These are phyloP conservation scores for Poronia punctata DNA, from an alignment of 495 filamentous ascomycete genomes.

Conservation along the genomic window DNA sequence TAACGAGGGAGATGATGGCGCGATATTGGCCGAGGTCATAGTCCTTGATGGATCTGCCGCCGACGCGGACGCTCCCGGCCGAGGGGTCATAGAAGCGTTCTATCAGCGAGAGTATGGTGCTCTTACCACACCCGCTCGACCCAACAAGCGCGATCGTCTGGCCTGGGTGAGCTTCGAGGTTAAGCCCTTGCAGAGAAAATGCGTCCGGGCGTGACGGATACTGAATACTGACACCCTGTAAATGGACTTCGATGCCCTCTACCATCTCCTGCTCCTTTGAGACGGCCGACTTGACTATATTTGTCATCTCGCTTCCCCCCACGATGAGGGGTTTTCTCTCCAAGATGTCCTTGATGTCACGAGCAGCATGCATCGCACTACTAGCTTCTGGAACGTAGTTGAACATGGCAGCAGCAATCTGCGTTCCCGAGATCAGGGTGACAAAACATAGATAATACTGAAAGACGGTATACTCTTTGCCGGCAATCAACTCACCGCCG, in stretches of 20 bases:
- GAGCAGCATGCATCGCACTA: constrained; percentile 31
- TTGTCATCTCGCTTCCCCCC: background rate
- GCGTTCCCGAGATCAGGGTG: constrained; percentile 33
- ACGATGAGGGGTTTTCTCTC: constrained; percentile 28
- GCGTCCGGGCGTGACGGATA: constrained; percentile 47
- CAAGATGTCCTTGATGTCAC: constrained; percentile 33
- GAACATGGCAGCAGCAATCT: constrained; percentile 35
- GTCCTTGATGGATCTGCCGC: constrained; percentile 41
- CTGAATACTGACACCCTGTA: constrained; percentile 52
- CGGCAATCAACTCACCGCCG: constrained; percentile 71
- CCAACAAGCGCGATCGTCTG: constrained; percentile 68
- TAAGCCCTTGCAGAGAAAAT: constrained; percentile 43
- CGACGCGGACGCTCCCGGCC: constrained; percentile 45
- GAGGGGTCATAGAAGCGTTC: constrained; percentile 56
- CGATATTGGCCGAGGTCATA: constrained; percentile 46
- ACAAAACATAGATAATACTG: constrained; percentile 83
- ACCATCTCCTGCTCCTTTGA: background rate
- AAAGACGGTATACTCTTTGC: constrained; percentile 61
- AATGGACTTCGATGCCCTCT: constrained; percentile 32
- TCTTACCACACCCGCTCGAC: constrained; percentile 68
- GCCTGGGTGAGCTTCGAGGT: constrained; percentile 54
- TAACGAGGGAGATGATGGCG: constrained; percentile 49
- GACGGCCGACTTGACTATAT: too few relatives aligned
- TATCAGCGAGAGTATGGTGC: constrained; percentile 53
- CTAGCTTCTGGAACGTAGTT: constrained; percentile 35